Evolutionary conservation across 1,284 basidiomycete species (phyloP), one percentile per base, ranked within the genome.

Genomic region (Ceratobasidium theobromae): DNA sequence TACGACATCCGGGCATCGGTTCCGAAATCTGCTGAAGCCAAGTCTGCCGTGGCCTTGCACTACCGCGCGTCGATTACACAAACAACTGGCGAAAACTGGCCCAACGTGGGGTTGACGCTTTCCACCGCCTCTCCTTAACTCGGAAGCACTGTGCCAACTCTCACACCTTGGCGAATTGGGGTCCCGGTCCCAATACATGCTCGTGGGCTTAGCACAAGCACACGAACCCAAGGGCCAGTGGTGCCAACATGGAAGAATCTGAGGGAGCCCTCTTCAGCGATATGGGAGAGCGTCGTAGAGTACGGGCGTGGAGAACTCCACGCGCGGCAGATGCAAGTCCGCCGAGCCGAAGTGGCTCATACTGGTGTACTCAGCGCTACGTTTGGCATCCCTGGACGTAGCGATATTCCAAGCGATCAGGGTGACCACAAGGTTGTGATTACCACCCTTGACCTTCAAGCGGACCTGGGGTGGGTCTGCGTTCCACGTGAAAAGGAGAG

Each of bases 371-470:
- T n/a, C n/a, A n/a, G n/a, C n/a, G n/a, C n/a, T n/a, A n/a, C n/a
- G n/a, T n/a, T n/a, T n/a, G n/a, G n/a, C n/a, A n/a, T n/a, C n/a
- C n/a, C n/a, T n/a, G n/a, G n/a, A n/a, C n/a, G n/a, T n/a, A n/a
- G n/a, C n/a, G n/a, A n/a, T n/a, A n/a, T n/a, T n/a, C n/a, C n/a
- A n/a, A n/a, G n/a, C n/a, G n/a, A n/a, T n/a, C n/a, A n/a, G n/a
- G n/a, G n/a, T n/a, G n/a, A n/a, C n/a, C n/a, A n/a, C n/a, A 81
- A 82, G 57, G 83, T 86, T 4, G 76, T 79, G 9, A 75, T 86
- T 55, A 80, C 83, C 0, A 71, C 79, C 1, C 73, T 85, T 27
- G 75, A 77, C 1, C 82, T 86, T 69, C 38, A 23, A 4, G 68
- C 68, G 4, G 64, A 67, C n/a, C 43, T 70, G 25, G 55, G 54